Conservation (phyloP, 2,329 filamentous ascomycete genomes). For the Pseudopyricularia cyperi region DNA sequence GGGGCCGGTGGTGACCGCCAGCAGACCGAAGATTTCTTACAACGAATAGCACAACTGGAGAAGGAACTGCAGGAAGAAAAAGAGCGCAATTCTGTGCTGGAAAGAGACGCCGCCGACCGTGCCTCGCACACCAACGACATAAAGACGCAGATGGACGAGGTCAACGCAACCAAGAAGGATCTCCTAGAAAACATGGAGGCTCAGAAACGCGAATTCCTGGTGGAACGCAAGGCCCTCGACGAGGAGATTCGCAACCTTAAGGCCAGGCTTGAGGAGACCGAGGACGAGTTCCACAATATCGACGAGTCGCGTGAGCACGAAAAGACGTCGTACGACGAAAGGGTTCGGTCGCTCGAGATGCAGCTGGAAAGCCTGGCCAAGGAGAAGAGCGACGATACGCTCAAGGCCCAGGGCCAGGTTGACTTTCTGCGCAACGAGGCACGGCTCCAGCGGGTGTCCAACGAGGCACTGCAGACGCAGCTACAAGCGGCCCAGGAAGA, state of each 20-base stretch:
- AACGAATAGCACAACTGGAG: conserved; percentile 53
- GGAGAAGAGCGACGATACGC: conserved; percentile 40
- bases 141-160: conserved; percentile 66
- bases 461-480: conserved; percentile 44
- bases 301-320: conserved; percentile 76
- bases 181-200: conserved; percentile 91
- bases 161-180: conserved; percentile 84
- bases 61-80: conserved; percentile 64
- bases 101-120: conserved; percentile 53
- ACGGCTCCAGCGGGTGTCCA: conserved; percentile 44
- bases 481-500: conserved; percentile 43
- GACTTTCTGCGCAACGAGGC: conserved; percentile 50
- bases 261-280: conserved; percentile 69
- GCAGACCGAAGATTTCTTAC: conserved; percentile 28
- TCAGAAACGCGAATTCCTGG: conserved; percentile 74
- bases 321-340: conserved; percentile 56
- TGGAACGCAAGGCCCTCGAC: conserved; percentile 73
- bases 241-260: conserved; percentile 66
- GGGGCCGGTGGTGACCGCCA: conserved; percentile 20
- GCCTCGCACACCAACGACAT: conserved; percentile 45
- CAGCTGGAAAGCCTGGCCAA: conserved; percentile 55
- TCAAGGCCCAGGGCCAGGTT: conserved; percentile 48
- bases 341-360: conserved; percentile 52
- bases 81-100: conserved; percentile 50
- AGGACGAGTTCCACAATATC: conserved; percentile 82